A percentile compares a stretch with the other conserved stretches of the same genome.
These are phyloP conservation scores for Silene noctiflora DNA, from an alignment of 179 eudicot species.

Conservation along the genomic window DNA sequence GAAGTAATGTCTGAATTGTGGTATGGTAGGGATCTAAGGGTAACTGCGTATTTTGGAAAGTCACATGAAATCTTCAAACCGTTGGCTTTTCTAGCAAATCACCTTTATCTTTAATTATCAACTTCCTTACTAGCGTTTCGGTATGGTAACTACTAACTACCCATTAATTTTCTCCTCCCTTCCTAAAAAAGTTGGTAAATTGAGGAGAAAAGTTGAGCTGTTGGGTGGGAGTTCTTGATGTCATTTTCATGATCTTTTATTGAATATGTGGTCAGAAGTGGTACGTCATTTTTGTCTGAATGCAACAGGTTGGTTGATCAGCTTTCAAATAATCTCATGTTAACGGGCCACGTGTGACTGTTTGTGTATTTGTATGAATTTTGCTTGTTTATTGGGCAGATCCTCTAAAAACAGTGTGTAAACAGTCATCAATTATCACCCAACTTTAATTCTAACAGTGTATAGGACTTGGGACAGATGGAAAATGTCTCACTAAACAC, in stretches of 20 bases:
- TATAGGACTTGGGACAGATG: not conserved
- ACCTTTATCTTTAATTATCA: too few relatives aligned
- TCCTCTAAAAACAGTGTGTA: not conserved
- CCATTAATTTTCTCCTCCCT: not conserved
- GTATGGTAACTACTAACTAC: too few relatives aligned
- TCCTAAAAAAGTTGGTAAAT: not conserved
- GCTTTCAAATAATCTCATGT: not conserved
- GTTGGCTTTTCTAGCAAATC: too few relatives aligned
- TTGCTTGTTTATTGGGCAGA: not conserved
- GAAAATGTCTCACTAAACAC: not conserved
- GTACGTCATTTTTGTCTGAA: conserved; percentile 8
- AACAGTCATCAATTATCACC: not conserved
- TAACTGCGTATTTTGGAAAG: too few relatives aligned
- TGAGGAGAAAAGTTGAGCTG: not conserved
- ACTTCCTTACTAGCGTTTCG: too few relatives aligned
- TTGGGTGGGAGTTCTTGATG: not conserved
- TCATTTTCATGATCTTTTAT: conserved; percentile 2
- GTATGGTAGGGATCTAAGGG: too few relatives aligned
- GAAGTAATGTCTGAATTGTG: too few relatives aligned
- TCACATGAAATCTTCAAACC: too few relatives aligned
- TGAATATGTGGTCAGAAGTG: conserved; percentile 10
- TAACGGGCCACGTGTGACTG: conserved; percentile 5
- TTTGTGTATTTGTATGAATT: not conserved
- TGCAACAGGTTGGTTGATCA: not conserved
- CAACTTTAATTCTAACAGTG: not conserved